Evolutionary conservation across 2,329 filamentous ascomycete species (phyloP).

Genomic region (Colletotrichum sp.): DNA sequence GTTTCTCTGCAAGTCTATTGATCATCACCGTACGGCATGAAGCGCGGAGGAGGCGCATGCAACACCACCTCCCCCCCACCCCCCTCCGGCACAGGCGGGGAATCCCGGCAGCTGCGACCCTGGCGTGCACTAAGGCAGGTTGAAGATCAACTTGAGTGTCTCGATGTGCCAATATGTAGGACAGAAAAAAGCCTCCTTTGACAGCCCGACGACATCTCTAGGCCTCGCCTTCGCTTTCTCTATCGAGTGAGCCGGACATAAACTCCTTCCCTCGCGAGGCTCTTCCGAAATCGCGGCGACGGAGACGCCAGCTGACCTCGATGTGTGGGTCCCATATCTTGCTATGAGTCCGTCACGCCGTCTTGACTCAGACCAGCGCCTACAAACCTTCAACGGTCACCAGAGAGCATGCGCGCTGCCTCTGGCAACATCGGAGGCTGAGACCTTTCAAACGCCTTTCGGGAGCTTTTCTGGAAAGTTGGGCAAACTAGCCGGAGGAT

Average conservation of each 20-base stretch:
- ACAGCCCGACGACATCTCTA: neutral
- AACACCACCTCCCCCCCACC: neutral
- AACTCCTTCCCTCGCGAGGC: neutral
- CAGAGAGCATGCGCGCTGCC: neutral
- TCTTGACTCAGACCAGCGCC: conserved; percentile 7
- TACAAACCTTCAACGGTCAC: neutral
- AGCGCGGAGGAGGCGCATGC: neutral
- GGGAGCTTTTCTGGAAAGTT: neutral
- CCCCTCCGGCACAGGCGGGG: neutral
- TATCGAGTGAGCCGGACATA: neutral
- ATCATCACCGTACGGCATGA: neutral
- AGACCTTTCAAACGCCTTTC: neutral
- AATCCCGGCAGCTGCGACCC: neutral
- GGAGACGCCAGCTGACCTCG: neutral
- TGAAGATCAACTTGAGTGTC: neutral
- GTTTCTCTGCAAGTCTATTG: neutral
- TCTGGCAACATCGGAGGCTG: neutral
- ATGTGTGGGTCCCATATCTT: neutral
- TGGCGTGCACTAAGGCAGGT: neutral
- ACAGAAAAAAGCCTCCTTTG: neutral
- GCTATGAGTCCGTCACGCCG: neutral
- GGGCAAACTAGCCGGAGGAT: neutral
- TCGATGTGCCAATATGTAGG: neutral
- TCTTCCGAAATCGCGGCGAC: neutral
- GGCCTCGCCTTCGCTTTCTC: neutral